A percentile compares a stretch with the other conserved stretches of the same genome.
Evolutionary conservation across 257 asterid species (phyloP).

Genomic region (Asclepias syriaca): DNA sequence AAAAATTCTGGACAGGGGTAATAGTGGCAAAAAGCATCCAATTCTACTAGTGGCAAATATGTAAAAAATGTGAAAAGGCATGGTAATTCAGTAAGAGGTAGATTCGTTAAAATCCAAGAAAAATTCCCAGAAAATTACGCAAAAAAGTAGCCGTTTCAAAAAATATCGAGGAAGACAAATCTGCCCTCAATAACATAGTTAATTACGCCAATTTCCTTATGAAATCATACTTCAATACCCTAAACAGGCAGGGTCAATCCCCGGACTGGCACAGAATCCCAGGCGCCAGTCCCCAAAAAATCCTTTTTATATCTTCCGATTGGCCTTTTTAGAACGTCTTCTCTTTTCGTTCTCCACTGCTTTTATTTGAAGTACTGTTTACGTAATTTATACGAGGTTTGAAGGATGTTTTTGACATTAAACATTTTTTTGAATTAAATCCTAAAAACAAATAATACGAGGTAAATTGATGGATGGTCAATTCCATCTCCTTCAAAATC

Average conservation of each 20-base stretch:
- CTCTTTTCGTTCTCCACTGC: neutral
- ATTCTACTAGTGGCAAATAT: neutral
- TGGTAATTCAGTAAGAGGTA: slow-evolving; percentile 5
- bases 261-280: neutral
- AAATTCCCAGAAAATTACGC: neutral
- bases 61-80: slow-evolving; percentile 2
- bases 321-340: neutral
- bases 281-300: neutral
- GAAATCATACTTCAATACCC: neutral
- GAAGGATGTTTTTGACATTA: neutral
- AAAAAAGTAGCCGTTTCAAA: slow-evolving; percentile 21
- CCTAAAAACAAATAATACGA: no score
- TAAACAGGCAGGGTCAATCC: neutral
- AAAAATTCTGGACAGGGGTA: neutral
- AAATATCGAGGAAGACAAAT: neutral
- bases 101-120: slow-evolving; percentile 1
- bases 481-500: no score
- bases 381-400: neutral
- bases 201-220: neutral
- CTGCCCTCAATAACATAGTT: slow-evolving; percentile 4
- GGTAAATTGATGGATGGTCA: no score
- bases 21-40: neutral
- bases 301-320: neutral
- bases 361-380: neutral
- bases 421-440: no score